phyloP scores from a whole-genome alignment of 164 flowering plant genomes.

The Cinnamomum micranthum region DNA sequence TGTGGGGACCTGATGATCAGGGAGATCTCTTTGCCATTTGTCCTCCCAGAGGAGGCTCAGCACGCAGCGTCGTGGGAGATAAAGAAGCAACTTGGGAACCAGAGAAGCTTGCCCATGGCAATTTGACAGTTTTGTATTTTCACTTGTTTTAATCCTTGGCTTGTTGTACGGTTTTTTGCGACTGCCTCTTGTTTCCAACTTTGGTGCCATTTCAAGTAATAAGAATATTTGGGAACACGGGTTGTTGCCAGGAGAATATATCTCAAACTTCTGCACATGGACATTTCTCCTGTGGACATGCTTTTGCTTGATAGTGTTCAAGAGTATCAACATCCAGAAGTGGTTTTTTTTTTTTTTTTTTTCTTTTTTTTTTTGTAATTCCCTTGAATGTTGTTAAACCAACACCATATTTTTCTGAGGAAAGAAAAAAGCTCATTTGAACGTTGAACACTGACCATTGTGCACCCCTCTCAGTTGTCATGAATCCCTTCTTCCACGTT shows the following conservation, averaged over 20 bases:
- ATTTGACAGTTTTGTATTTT: constrained; percentile 27
- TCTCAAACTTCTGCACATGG: background rate
- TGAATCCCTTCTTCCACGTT: too few species aligned
- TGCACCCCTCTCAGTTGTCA: too few species aligned
- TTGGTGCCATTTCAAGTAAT: background rate
- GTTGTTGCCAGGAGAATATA: background rate
- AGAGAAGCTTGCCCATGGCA: constrained; percentile 57
- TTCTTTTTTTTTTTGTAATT: too few species aligned
- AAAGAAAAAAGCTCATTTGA: too few species aligned
- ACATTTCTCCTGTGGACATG: background rate
- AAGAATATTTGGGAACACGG: background rate
- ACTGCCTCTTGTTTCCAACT: background rate
- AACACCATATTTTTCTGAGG: too few species aligned
- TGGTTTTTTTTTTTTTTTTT: too few species aligned
- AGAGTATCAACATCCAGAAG: background rate
- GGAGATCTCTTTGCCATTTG: constrained; percentile 82
- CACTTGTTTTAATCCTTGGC: background rate
- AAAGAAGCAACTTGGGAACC: constrained; percentile 43
- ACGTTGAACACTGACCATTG: too few species aligned
- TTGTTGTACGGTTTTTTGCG: background rate
- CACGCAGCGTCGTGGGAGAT: constrained; percentile 80
- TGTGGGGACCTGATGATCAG: constrained; percentile 96
- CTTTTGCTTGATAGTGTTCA: background rate
- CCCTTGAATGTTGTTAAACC: background rate
- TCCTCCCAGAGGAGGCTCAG: constrained; percentile 59